A percentile compares a stretch with the other conserved stretches of the same genome.
Evolutionary conservation across 441 rosid species (phyloP).

Genomic region (Arabidopsis hybrid): DNA sequence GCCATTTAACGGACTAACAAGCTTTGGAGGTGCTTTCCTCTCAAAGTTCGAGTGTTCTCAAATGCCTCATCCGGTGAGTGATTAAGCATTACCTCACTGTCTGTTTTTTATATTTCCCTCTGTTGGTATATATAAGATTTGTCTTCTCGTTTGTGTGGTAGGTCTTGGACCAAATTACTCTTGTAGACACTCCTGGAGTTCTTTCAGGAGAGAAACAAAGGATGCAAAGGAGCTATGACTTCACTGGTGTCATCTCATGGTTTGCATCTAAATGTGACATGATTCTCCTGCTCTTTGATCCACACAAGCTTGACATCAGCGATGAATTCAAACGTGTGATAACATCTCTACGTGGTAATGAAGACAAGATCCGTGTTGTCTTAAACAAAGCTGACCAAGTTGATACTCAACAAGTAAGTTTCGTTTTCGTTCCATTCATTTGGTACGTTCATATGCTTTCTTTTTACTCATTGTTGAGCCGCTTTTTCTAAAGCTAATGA

Average conservation of each 20-base stretch:
- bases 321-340: constrained; percentile 80
- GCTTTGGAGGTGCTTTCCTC: constrained; percentile 71
- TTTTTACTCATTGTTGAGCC: background rate
- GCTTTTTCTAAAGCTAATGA: constrained; percentile 56
- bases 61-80: constrained; percentile 73
- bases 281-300: constrained; percentile 76
- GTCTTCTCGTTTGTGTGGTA: constrained; percentile 39
- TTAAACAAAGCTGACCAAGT: constrained; percentile 83
- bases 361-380: constrained; percentile 82
- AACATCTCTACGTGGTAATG: constrained; percentile 68
- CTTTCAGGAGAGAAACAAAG: constrained; percentile 79
- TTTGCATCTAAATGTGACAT: constrained; percentile 77
- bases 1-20: constrained; percentile 68
- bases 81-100: background rate
- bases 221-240: constrained; percentile 69
- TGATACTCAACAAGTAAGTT: constrained; percentile 69
- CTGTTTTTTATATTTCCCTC: background rate
- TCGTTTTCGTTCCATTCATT: background rate
- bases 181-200: constrained; percentile 83
- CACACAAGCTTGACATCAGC: constrained; percentile 77
- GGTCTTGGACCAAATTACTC: constrained; percentile 73
- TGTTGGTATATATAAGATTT: background rate
- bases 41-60: constrained; percentile 81
- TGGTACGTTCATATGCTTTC: background rate
- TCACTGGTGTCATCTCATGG: constrained; percentile 81